Evolutionary conservation across 1,284 basidiomycete species (phyloP).

Genomic region (Ceraceosorus guamensis): DNA sequence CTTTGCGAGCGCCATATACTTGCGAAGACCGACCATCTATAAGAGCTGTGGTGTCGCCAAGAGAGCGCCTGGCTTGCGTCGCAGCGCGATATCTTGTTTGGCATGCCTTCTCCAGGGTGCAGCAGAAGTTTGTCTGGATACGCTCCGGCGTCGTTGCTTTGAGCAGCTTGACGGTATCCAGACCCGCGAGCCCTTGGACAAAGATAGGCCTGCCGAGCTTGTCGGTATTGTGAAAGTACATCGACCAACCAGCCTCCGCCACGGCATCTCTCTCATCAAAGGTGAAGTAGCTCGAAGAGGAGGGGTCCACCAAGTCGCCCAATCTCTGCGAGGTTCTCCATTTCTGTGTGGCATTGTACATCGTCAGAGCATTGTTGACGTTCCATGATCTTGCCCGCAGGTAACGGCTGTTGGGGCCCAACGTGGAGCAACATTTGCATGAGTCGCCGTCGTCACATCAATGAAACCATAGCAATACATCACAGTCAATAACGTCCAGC

Average conservation of each 20-base stretch:
- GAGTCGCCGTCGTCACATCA: background rate
- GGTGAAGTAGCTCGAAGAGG: conserved; percentile 17
- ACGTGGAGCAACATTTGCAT: background rate
- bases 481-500: background rate
- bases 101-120: conserved; percentile 40
- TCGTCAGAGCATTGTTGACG: conserved; percentile 23
- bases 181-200: conserved; percentile 39
- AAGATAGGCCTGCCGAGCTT: conserved; percentile 41
- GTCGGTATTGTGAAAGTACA: conserved; percentile 47
- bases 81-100: conserved; percentile 36
- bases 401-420: conserved; percentile 18
- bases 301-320: conserved; percentile 15
- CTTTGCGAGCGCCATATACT: background rate
- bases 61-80: conserved; percentile 3
- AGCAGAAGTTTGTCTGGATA: conserved; percentile 42
- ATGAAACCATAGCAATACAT: background rate
- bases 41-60: background rate
- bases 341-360: conserved; percentile 37
- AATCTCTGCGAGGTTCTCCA: conserved; percentile 38
- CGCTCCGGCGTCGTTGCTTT: conserved; percentile 32
- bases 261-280: conserved; percentile 38
- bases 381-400: conserved; percentile 40
- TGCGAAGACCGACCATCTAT: background rate
- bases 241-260: conserved; percentile 38
- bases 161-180: conserved; percentile 32